Conservation (phyloP, 2,329 filamentous ascomycete species). For the Fusarium cyanostomum region DNA sequence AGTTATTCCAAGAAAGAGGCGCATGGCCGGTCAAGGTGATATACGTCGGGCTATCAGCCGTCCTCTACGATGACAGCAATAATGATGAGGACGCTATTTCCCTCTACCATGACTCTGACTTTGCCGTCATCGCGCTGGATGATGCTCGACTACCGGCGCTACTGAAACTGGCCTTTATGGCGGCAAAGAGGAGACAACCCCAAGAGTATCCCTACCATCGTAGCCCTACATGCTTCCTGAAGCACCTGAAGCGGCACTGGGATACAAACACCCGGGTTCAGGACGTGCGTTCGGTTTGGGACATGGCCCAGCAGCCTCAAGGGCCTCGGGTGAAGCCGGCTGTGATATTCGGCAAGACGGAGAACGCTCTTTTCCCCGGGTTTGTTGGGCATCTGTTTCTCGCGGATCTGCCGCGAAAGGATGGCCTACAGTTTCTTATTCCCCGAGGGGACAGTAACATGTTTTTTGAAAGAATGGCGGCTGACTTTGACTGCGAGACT, state of each 20-base stretch:
- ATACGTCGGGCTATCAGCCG: not conserved
- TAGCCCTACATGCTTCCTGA: not conserved
- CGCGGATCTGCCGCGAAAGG: not conserved
- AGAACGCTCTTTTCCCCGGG: not conserved
- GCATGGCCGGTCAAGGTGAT: not conserved
- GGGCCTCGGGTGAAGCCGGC: not conserved
- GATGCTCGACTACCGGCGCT: slow-evolving; percentile 4
- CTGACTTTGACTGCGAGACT: not conserved
- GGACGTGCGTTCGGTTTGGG: not conserved
- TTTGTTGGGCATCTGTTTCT: not conserved
- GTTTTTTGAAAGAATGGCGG: too few species aligned
- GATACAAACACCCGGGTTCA: not conserved
- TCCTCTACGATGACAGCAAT: not conserved
- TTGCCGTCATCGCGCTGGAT: not conserved
- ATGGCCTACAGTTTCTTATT: not conserved
- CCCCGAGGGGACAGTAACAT: too few species aligned
- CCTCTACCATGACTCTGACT: not conserved
- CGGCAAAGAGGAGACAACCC: not conserved
- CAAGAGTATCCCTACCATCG: not conserved
- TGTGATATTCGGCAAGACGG: slow-evolving; percentile 3
- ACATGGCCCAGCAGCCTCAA: accelerated
- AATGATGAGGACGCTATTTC: not conserved
- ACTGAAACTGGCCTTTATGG: not conserved
- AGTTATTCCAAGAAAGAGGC: not conserved
- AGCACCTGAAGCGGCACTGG: not conserved